Evolutionary conservation across 352 stramenopile genomes (phyloP), one percentile per base, ranked within the genome.

Genomic region (Pythium insidiosum): DNA sequence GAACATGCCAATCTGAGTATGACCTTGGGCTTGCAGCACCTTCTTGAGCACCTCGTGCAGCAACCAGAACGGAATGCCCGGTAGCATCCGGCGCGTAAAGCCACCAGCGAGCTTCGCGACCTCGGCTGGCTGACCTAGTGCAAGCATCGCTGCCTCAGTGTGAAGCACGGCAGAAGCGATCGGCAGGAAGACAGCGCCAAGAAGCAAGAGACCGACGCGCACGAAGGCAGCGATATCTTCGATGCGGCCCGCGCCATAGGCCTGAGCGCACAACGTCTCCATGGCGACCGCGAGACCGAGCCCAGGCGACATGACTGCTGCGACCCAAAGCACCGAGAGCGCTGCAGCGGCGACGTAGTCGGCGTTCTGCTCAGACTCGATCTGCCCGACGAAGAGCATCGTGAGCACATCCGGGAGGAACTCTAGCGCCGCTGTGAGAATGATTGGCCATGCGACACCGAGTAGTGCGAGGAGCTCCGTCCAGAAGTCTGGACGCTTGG

Each of bases 31-130:
- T 56, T 95, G 80, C 22, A 85, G 70, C 2, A 94, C 47, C 51
- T 94, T 94, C 46, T 84, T 75, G 38, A 95, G 45, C 37, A 95
- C 52, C 62, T 96, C 83, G 53, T 94, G 95, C 0, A 77, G 52
- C 43, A 77, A 95, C 24, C 90, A 47, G 41, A 84, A 89, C 22
- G 84, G 86, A 15, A 93, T 61, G 3, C 83, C 78, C 11, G 72
- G 56, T 3, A 95, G 24, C 15, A 83, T 49, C 22, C 80, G 64
- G 15, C 58, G 63, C 21, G 61, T 79, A 55, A 94, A 95, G n/a
- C 72, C 50, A 6, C 78, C 81, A 0, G 86, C 78, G 47, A 86
- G 58, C n/a, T n/a, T 28, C 5, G 82, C 53, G 21, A 94, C 76
- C 19, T 73, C 54, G 0, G 56, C 48, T 21, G 79, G 64, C 41